Evolutionary conservation across 192 early-diverging fungal genomes (phyloP).

Genomic region (Coemansia sp.): DNA sequence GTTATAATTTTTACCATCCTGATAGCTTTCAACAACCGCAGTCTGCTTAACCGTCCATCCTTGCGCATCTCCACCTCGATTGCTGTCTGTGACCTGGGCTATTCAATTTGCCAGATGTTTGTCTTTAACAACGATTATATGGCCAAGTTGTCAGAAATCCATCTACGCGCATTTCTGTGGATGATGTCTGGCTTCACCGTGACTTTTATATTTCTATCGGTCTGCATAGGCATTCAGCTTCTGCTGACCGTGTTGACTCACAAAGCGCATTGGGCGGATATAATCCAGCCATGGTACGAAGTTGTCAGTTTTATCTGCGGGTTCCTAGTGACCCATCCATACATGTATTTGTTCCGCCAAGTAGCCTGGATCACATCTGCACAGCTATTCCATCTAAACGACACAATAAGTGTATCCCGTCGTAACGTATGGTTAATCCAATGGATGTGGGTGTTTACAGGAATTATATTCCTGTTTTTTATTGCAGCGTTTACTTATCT

Average conservation of each 20-base stretch:
- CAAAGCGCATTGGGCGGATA: background rate
- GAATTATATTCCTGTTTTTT: constrained; percentile 7
- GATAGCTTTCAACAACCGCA: constrained; percentile 4
- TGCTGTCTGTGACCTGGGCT: constrained; percentile 12
- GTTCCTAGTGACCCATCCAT: constrained; percentile 12
- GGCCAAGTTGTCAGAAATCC: background rate
- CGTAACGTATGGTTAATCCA: constrained; percentile 3
- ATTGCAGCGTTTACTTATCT: constrained; percentile 8
- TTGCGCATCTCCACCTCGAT: constrained; percentile 12
- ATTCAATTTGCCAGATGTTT: constrained; percentile 13
- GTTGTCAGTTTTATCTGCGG: constrained; percentile 3
- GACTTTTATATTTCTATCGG: constrained; percentile 3
- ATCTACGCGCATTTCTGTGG: constrained; percentile 8
- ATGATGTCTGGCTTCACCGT: constrained; percentile 1
- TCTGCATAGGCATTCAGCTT: constrained; percentile 11
- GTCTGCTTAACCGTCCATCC: constrained; percentile 5
- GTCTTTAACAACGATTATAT: constrained; percentile 17
- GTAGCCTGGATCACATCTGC: background rate
- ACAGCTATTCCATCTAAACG: constrained; percentile 3
- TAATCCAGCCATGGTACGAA: constrained; percentile 12
- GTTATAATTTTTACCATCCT: constrained; percentile 1
- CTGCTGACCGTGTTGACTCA: background rate
- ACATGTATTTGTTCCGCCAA: constrained; percentile 13
- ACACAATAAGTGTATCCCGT: background rate
- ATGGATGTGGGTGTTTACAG: constrained; percentile 1